These are phyloP conservation scores for Colletotrichum australisinense DNA, from an alignment of 2,329 filamentous ascomycete genomes.

Conservation along the genomic window DNA sequence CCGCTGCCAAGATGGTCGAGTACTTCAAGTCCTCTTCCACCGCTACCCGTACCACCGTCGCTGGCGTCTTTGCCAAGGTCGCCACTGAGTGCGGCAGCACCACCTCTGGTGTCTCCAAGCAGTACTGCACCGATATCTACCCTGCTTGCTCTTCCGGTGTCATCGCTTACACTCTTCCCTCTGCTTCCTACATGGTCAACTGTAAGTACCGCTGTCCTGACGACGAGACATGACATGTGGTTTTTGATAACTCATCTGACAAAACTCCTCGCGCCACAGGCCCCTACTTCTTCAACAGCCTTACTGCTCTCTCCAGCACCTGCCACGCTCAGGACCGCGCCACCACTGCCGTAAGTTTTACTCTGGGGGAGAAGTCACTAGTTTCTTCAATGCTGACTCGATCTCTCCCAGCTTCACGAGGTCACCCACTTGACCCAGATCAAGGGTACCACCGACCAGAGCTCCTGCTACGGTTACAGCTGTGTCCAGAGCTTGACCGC, in stretches of 20 bases:
- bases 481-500: conserved; percentile 62
- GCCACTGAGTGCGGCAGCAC: conserved; percentile 66
- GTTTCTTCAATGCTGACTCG: neutral
- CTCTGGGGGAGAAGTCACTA: too few species aligned
- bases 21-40: conserved; percentile 71
- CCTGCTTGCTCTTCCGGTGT: conserved; percentile 54
- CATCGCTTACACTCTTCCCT: conserved; percentile 52
- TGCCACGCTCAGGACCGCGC: conserved; percentile 76
- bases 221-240: neutral
- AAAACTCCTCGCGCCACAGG: neutral
- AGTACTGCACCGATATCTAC: conserved; percentile 70
- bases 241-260: neutral
- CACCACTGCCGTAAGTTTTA: conserved; percentile 62
- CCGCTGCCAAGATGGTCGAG: conserved; percentile 62
- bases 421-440: conserved; percentile 69
- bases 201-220: conserved; percentile 48
- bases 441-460: conserved; percentile 69
- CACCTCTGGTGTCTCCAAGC: conserved; percentile 58
- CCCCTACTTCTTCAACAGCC: conserved; percentile 65
- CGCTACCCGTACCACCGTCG: conserved; percentile 60
- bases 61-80: conserved; percentile 62
- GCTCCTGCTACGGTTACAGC: conserved; percentile 63
- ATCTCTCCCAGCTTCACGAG: conserved; percentile 63
- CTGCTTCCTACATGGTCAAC: conserved; percentile 67
- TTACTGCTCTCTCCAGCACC: conserved; percentile 58